phyloP scores from a whole-genome alignment of 192 early-diverging fungal species.

The Coemansia sp. region DNA sequence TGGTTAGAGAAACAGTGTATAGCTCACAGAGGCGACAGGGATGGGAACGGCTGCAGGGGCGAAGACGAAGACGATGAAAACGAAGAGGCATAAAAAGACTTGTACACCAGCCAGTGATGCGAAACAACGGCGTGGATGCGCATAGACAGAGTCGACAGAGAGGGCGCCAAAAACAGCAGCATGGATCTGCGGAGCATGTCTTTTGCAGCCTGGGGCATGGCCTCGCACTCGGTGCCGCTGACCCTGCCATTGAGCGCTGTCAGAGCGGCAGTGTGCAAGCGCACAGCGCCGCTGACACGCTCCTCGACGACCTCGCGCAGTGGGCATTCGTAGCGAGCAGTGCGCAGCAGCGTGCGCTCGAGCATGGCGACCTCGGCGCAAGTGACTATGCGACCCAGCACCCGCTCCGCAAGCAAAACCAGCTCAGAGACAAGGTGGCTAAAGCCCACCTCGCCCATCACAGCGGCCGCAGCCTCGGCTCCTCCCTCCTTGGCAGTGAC shows the following conservation, averaged over 20 bases:
- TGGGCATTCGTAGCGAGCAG: constrained; percentile 46
- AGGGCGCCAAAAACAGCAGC: constrained; percentile 38
- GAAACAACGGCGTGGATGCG: constrained; percentile 31
- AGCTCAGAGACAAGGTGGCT: constrained; percentile 37
- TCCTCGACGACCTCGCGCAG: constrained; percentile 51
- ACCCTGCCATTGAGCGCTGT: constrained; percentile 15
- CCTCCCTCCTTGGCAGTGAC: neutral
- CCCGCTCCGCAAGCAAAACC: constrained; percentile 30
- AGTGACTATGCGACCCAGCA: constrained; percentile 16
- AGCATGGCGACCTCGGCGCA: constrained; percentile 31
- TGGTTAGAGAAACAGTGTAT: neutral
- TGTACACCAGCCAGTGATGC: constrained; percentile 54
- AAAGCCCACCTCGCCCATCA: constrained; percentile 33
- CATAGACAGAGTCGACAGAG: constrained; percentile 22
- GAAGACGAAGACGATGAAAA: neutral
- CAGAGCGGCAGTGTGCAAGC: constrained; percentile 27
- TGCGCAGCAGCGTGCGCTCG: constrained; percentile 44
- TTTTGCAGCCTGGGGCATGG: constrained; percentile 24
- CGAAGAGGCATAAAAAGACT: constrained; percentile 29
- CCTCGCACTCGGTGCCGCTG: constrained; percentile 33
- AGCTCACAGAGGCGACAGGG: neutral
- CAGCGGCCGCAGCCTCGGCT: neutral
- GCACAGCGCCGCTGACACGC: constrained; percentile 29
- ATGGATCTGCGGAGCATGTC: constrained; percentile 33
- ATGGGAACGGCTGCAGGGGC: neutral